phyloP scores from a whole-genome alignment of 2,329 filamentous ascomycete species.

The Penicillium paneum region DNA sequence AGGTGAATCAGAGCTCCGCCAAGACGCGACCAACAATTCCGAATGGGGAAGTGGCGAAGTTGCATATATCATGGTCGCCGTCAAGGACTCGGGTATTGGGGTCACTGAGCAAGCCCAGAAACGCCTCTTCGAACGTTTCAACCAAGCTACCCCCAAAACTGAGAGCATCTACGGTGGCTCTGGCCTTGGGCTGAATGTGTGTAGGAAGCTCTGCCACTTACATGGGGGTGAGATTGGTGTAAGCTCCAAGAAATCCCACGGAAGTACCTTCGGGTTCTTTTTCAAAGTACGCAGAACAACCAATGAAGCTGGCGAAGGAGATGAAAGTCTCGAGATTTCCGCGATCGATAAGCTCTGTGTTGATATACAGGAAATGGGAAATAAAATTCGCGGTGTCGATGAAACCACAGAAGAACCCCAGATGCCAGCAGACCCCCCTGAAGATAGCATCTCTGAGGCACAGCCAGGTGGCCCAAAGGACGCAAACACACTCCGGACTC shows the following conservation, averaged over 20 bases:
- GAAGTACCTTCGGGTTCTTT: slow-evolving; percentile 59
- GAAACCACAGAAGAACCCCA: slow-evolving; percentile 9
- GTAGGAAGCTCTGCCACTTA: slow-evolving; percentile 72
- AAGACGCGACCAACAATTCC: slow-evolving; percentile 37
- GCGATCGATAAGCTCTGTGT: slow-evolving; percentile 17
- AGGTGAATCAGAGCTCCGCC: slow-evolving; percentile 14
- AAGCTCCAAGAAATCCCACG: slow-evolving; percentile 52
- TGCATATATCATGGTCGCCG: slow-evolving; percentile 67
- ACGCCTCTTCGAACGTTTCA: slow-evolving; percentile 73
- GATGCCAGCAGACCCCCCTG: slow-evolving; percentile 14
- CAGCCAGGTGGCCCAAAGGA: slow-evolving; percentile 4
- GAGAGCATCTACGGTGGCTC: slow-evolving; percentile 77
- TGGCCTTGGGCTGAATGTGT: slow-evolving; percentile 76
- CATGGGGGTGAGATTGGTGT: slow-evolving; percentile 79
- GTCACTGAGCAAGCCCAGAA: slow-evolving; percentile 69
- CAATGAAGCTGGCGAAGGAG: not conserved
- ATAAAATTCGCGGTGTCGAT: slow-evolving; percentile 15
- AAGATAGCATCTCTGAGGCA: slow-evolving; percentile 13
- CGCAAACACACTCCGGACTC: slow-evolving; percentile 8
- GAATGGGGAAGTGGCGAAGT: slow-evolving; percentile 58
- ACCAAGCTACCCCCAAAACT: slow-evolving; percentile 71
- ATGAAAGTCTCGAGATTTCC: not conserved
- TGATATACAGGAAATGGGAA: slow-evolving; percentile 20
- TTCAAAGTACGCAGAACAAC: slow-evolving; percentile 45
- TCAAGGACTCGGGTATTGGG: slow-evolving; percentile 74